Evolutionary conservation across 2,329 filamentous ascomycete genomes (phyloP).

Genomic region (Colletotrichum sp.): DNA sequence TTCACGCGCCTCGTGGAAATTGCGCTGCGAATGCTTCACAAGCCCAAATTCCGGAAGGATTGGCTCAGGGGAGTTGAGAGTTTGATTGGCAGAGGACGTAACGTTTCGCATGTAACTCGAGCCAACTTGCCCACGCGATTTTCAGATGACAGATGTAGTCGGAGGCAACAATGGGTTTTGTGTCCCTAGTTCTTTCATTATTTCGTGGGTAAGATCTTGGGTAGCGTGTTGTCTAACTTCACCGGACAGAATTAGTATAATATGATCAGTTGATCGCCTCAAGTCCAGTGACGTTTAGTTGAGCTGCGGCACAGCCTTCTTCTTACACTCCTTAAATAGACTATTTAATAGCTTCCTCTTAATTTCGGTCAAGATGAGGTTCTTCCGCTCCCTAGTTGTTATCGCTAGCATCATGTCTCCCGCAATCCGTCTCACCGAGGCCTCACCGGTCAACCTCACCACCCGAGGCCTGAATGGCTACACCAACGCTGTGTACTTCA

Average conservation of each 20-base stretch:
- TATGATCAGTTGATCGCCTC: conserved; percentile 11
- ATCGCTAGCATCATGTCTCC: not conserved
- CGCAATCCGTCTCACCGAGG: not conserved
- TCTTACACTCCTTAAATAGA: not conserved
- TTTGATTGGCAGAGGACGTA: not conserved
- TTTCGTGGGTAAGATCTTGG: not conserved
- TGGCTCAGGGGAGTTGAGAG: not conserved
- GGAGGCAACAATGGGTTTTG: not conserved
- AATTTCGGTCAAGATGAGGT: not conserved
- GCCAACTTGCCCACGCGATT: not conserved
- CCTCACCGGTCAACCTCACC: not conserved
- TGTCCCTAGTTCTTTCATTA: not conserved
- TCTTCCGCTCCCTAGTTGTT: not conserved
- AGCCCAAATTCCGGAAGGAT: not conserved
- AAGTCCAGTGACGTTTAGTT: not conserved
- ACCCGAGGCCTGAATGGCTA: conserved; percentile 26
- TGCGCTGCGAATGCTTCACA: not conserved
- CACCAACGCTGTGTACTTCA: conserved; percentile 51
- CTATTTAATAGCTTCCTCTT: not conserved
- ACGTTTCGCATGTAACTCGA: not conserved
- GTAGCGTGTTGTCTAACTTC: not conserved
- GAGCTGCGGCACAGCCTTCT: not conserved
- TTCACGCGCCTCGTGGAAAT: not conserved
- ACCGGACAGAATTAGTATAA: conserved; percentile 4
- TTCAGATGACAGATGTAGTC: not conserved